These are phyloP conservation scores for Kluyveromyces lactis DNA, from an alignment of 805 yeast genomes.

Conservation along the genomic window DNA sequence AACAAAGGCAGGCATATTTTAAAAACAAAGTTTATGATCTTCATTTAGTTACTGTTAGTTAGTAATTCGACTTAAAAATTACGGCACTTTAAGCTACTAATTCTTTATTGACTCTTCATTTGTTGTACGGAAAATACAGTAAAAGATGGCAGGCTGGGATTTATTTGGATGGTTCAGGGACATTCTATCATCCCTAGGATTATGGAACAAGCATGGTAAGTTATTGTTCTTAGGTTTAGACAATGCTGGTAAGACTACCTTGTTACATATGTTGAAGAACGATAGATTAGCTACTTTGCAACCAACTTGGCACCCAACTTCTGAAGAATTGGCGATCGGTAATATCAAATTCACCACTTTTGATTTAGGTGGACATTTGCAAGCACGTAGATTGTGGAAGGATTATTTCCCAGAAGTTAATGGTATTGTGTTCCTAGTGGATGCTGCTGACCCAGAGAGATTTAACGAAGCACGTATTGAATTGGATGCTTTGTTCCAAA, in stretches of 20 bases:
- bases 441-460: constrained; percentile 94
- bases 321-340: constrained; percentile 96
- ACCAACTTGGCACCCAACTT: constrained; percentile 97
- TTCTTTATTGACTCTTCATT: too few relatives aligned
- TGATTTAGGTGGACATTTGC: constrained; percentile 97
- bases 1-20: too few relatives aligned
- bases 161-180: constrained; percentile 47
- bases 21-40: too few relatives aligned
- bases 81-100: too few relatives aligned
- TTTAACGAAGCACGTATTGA: constrained; percentile 92
- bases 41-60: too few relatives aligned
- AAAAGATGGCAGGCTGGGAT: constrained; percentile 19
- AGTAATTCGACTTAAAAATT: too few relatives aligned
- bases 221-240: constrained; percentile 92
- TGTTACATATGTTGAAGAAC: constrained; percentile 78
- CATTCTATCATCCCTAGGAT: constrained; percentile 67
- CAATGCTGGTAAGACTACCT: constrained; percentile 95
- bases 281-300: constrained; percentile 96
- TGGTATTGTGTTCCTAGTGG: constrained; percentile 93
- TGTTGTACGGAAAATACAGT: too few relatives aligned
- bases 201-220: constrained; percentile 94
- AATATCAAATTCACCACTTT: constrained; percentile 95
- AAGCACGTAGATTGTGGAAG: constrained; percentile 98
- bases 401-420: constrained; percentile 99
- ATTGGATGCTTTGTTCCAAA: constrained; percentile 84